A percentile compares a stretch with the other conserved stretches of the same genome.
phyloP scores from a whole-genome alignment of 305 asterid genomes.

The Solanum hybrid region DNA sequence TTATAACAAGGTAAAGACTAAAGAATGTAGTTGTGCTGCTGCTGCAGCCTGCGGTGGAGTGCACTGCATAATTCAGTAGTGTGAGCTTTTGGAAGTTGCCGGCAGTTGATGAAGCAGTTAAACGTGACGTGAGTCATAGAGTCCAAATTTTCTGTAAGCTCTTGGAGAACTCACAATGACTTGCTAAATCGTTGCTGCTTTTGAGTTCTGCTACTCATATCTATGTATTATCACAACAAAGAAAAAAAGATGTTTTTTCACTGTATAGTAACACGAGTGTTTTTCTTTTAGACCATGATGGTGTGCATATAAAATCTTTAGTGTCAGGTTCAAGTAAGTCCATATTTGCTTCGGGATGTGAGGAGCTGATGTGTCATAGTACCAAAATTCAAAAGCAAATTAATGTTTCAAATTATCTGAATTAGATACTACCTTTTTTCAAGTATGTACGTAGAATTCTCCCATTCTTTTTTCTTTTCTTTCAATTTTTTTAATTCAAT shows the following conservation, averaged over 20 bases:
- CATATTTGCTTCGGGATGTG: neutral
- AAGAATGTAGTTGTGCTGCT: neutral
- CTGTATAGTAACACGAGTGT: neutral
- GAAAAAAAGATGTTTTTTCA: neutral
- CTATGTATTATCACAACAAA: neutral
- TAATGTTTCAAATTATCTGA: neutral
- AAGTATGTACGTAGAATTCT: neutral
- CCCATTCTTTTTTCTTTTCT: neutral
- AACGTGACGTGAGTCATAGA: neutral
- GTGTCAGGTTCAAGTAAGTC: neutral
- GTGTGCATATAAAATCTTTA: neutral
- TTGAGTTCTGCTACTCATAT: neutral
- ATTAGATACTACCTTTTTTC: neutral
- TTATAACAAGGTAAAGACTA: neutral
- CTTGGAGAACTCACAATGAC: neutral
- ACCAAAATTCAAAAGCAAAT: neutral
- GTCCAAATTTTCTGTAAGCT: neutral
- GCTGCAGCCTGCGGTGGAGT: neutral
- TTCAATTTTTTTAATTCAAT: neutral
- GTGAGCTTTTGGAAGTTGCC: neutral
- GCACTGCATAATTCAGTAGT: neutral
- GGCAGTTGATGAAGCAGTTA: neutral
- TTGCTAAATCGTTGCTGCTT: neutral
- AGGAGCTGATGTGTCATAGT: neutral
- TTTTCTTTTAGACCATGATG: neutral